A percentile compares a stretch with the other conserved stretches of the same genome.
Evolutionary conservation across 2,329 filamentous ascomycete species (phyloP).

Genomic region (Coniochaeta sp.): DNA sequence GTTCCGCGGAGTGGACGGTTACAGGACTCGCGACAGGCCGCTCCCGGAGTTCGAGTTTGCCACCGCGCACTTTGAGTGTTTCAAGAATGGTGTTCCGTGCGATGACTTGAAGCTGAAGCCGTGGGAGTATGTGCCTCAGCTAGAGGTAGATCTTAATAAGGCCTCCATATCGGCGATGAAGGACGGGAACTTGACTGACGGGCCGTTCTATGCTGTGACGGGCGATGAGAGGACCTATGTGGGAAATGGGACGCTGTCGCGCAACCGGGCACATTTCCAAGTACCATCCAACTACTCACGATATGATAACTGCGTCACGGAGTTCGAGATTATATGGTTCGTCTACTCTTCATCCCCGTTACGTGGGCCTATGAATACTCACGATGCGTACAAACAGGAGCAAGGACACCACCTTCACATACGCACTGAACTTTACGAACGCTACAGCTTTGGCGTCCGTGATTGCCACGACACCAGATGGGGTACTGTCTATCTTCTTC

Average conservation of each 20-base stretch:
- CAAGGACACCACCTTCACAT: neutral
- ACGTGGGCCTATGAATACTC: too few species aligned
- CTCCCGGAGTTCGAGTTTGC: neutral
- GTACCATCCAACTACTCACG: neutral
- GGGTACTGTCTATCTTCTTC: neutral
- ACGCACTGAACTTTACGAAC: neutral
- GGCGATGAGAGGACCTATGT: neutral
- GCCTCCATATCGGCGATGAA: neutral
- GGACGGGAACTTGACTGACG: neutral
- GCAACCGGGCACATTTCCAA: neutral
- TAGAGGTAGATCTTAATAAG: neutral
- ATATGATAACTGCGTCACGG: neutral
- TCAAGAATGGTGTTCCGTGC: neutral
- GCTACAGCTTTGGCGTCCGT: neutral
- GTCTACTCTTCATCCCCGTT: too few species aligned
- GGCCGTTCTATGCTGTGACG: neutral
- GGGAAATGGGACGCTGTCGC: neutral
- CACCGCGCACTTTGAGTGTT: neutral
- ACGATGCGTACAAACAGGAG: too few species aligned
- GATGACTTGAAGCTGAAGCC: neutral
- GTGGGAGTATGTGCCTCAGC: neutral
- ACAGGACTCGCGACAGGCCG: neutral
- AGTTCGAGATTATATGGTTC: neutral
- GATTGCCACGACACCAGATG: neutral
- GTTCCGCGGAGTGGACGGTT: constrained; percentile 4